Conservation (phyloP, 2,329 filamentous ascomycete genomes). For the Parastagonospora avenae region DNA sequence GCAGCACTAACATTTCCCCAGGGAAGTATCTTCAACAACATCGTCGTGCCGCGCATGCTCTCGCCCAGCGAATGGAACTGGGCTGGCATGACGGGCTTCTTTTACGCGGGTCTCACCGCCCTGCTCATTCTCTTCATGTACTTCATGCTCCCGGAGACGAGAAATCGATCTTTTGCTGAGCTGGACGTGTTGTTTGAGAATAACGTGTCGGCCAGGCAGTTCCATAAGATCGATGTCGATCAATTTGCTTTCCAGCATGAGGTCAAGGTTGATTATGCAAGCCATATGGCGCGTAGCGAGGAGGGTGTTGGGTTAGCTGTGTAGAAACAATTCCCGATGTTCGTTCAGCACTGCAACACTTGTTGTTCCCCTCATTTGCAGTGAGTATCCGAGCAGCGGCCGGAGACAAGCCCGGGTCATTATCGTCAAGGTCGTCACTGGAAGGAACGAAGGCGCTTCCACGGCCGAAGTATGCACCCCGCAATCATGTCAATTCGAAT, state of each 20-base stretch:
- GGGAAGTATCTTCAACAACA: slow-evolving; percentile 32
- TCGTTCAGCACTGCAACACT: too few species aligned
- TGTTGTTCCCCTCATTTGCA: too few species aligned
- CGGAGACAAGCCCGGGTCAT: neutral
- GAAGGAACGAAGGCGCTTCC: neutral
- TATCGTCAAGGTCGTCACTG: neutral
- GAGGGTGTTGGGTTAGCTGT: slow-evolving; percentile 4
- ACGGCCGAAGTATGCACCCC: neutral
- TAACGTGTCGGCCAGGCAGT: slow-evolving; percentile 15
- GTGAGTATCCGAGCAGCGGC: too few species aligned
- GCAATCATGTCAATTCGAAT: neutral
- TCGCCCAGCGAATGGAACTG: slow-evolving; percentile 5
- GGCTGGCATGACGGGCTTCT: slow-evolving; percentile 6
- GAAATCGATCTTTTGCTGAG: slow-evolving; percentile 45
- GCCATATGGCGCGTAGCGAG: neutral
- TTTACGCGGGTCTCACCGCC: slow-evolving; percentile 14
- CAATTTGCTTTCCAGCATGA: slow-evolving; percentile 11
- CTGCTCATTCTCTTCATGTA: slow-evolving; percentile 32
- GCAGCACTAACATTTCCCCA: neutral
- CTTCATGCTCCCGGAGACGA: slow-evolving; percentile 46
- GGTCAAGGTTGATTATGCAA: slow-evolving; percentile 4
- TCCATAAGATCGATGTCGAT: slow-evolving; percentile 10
- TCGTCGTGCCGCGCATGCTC: slow-evolving; percentile 19
- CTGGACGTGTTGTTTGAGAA: slow-evolving; percentile 47
- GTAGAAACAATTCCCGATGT: too few species aligned